phyloP scores from a whole-genome alignment of 768 basidiomycete species.

The Phylloporus arenicola region DNA sequence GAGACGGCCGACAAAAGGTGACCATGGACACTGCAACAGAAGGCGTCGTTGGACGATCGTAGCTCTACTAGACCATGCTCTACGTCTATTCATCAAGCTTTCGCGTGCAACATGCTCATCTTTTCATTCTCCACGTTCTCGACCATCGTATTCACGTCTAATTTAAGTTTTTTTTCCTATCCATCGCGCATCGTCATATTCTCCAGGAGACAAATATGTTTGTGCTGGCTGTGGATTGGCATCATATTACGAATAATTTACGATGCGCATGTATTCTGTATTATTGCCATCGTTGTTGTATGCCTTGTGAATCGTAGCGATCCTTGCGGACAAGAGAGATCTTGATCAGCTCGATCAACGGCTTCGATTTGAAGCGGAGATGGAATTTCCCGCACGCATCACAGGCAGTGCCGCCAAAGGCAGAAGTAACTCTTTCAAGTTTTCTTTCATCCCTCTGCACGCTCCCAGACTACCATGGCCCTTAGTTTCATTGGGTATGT shows the following conservation, averaged over 20 bases:
- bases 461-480: conserved; percentile 43
- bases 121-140: not conserved
- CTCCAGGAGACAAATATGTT: not conserved
- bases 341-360: not conserved
- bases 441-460: conserved; percentile 12
- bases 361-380: conserved; percentile 26
- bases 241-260: too few species aligned
- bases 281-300: not conserved
- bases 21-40: conserved; percentile 25
- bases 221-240: not conserved
- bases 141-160: conserved; percentile 12
- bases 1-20: conserved; percentile 24
- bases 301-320: not conserved
- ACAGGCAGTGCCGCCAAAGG: conserved; percentile 10
- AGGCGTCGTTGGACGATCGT: conserved; percentile 17
- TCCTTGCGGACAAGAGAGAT: too few species aligned
- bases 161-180: conserved; percentile 2
- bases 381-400: conserved; percentile 12
- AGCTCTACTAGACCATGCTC: not conserved
- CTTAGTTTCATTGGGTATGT: conserved; percentile 71
- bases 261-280: not conserved
- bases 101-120: not conserved
- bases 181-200: not conserved
- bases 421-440: conserved; percentile 8
- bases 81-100: not conserved